These are phyloP conservation scores for Candida wancherniae DNA, from an alignment of 805 yeast genomes.

Conservation along the genomic window DNA sequence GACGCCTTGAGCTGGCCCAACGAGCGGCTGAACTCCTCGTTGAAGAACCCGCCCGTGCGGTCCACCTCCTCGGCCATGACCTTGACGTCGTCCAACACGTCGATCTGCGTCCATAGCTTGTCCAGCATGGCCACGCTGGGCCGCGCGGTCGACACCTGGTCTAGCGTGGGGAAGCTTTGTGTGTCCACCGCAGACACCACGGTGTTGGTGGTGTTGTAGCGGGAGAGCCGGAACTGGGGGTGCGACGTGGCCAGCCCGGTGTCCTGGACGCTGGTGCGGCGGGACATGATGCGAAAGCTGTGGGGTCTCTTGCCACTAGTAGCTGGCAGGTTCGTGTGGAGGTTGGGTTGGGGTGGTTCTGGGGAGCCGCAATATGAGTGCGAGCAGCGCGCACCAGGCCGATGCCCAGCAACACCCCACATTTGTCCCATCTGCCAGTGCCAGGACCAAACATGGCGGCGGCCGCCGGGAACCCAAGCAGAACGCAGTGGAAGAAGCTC, in stretches of 20 bases:
- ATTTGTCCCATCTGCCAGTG: no score
- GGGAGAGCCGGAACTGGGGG: conserved; percentile 12
- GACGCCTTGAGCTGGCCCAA: conserved; percentile 49
- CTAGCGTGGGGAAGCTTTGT: conserved; percentile 30
- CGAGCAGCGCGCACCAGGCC: no score
- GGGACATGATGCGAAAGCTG: conserved; percentile 1
- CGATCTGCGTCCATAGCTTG: conserved; percentile 81
- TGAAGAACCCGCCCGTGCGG: conserved; percentile 46
- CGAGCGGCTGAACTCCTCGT: conserved; percentile 45
- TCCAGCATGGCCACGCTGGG: conserved; percentile 69
- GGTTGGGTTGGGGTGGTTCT: no score
- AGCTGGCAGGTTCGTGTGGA: no score
- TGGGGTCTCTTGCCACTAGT: not conserved
- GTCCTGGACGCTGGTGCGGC: conserved; percentile 2
- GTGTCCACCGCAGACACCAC: conserved; percentile 13
- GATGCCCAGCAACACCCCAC: no score
- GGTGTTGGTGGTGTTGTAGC: conserved; percentile 17
- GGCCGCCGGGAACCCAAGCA: no score
- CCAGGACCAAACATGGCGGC: no score
- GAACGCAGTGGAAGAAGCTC: conserved; percentile 69
- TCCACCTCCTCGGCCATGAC: conserved; percentile 47
- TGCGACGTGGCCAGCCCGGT: conserved; percentile 9
- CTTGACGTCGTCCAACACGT: conserved; percentile 75
- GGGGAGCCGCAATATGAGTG: no score
- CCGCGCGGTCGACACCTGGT: conserved; percentile 48